These are phyloP conservation scores for Amanita thiersii DNA, from an alignment of 768 basidiomycete genomes.

Conservation along the genomic window DNA sequence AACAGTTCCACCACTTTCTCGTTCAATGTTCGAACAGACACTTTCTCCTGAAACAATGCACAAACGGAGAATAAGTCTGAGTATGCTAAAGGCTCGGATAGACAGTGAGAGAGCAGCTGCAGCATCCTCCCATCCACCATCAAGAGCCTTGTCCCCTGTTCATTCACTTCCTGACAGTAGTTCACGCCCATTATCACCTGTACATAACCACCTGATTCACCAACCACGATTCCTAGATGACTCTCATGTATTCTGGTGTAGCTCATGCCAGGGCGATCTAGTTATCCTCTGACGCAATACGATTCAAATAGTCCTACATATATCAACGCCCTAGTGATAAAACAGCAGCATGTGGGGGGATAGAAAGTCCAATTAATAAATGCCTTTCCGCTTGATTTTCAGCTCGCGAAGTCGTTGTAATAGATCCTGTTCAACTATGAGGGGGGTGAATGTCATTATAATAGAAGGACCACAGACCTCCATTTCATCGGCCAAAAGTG, in stretches of 20 bases:
- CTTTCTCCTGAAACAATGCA: slow-evolving; percentile 71
- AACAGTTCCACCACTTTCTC: slow-evolving; percentile 33
- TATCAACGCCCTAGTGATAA: slow-evolving; percentile 23
- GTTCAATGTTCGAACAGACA: slow-evolving; percentile 59
- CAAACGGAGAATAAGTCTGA: slow-evolving; percentile 75
- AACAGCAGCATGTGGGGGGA: slow-evolving; percentile 15
- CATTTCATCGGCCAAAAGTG: slow-evolving; percentile 57
- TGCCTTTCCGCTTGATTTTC: slow-evolving; percentile 38
- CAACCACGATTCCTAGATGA: slow-evolving; percentile 81
- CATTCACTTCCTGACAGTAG: slow-evolving; percentile 28
- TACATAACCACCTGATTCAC: slow-evolving; percentile 19
- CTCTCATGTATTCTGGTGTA: slow-evolving; percentile 86
- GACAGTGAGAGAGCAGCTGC: slow-evolving; percentile 61
- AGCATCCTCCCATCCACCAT: slow-evolving; percentile 32
- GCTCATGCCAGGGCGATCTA: slow-evolving; percentile 73
- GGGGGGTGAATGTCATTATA: slow-evolving; percentile 6
- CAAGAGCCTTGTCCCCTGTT: slow-evolving; percentile 49
- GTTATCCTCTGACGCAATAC: slow-evolving; percentile 50
- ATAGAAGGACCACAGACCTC: slow-evolving; percentile 42
- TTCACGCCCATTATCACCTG: slow-evolving; percentile 17
- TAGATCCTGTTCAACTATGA: slow-evolving; percentile 36
- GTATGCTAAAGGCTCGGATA: slow-evolving; percentile 88
- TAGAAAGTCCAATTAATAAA: slow-evolving; percentile 15
- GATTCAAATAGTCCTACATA: slow-evolving; percentile 1
- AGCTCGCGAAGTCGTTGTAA: slow-evolving; percentile 45